Evolutionary conservation across 2,329 filamentous ascomycete species (phyloP).

Genomic region (Byssoonygena ceratinophila): DNA sequence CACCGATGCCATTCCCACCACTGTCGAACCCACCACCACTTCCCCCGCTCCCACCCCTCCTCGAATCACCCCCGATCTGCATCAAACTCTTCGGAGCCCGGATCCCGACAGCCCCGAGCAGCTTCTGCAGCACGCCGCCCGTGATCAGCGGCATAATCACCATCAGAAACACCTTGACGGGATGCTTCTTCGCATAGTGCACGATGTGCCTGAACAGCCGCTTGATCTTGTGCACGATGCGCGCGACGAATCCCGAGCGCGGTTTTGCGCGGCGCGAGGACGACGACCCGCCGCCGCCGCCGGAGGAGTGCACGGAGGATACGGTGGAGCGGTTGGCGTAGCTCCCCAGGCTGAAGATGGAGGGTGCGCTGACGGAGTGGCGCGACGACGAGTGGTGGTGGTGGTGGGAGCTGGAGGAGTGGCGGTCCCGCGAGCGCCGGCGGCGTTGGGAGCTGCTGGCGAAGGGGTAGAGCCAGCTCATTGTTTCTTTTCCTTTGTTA

Average conservation of each 20-base stretch:
- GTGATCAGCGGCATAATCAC: slow-evolving; percentile 80
- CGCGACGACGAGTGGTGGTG: slow-evolving; percentile 23
- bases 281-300: too few relatives aligned
- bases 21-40: slow-evolving; percentile 10
- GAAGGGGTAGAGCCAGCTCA: slow-evolving; percentile 39
- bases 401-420: slow-evolving; percentile 25
- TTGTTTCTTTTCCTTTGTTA: slow-evolving; percentile 20
- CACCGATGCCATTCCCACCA: slow-evolving; percentile 38
- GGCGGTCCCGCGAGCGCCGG: slow-evolving; percentile 20
- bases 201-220: slow-evolving; percentile 69
- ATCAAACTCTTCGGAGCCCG: slow-evolving; percentile 55
- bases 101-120: slow-evolving; percentile 70
- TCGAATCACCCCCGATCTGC: slow-evolving; percentile 27
- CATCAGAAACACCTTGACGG: slow-evolving; percentile 75
- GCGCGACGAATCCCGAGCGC: slow-evolving; percentile 64
- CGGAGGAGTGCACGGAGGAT: slow-evolving; percentile 39
- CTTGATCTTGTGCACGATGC: slow-evolving; percentile 63
- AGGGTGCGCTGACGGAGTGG: slow-evolving; percentile 31
- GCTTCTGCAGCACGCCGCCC: slow-evolving; percentile 66
- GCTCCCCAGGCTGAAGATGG: slow-evolving; percentile 38
- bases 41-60: slow-evolving; percentile 18
- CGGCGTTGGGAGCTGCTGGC: slow-evolving; percentile 19
- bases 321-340: slow-evolving; percentile 26
- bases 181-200: slow-evolving; percentile 71
- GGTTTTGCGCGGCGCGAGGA: slow-evolving; percentile 71